phyloP scores from a whole-genome alignment of 495 filamentous ascomycete genomes.

The Aspergillus campestris region DNA sequence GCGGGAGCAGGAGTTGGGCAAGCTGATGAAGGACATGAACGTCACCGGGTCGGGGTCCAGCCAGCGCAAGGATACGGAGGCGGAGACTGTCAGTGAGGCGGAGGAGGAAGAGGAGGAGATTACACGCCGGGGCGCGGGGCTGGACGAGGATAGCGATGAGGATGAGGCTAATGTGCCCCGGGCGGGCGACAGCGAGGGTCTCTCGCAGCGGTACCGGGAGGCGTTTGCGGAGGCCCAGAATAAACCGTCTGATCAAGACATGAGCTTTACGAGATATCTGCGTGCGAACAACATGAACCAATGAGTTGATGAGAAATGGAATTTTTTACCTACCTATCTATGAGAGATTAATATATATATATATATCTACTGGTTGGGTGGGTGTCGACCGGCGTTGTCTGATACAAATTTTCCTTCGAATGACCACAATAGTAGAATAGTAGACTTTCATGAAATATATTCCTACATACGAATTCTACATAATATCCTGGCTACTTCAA shows the following conservation, averaged over 20 bases:
- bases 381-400: background rate
- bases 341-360: background rate
- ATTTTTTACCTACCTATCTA: background rate
- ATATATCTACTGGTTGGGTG: background rate
- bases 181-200: slow-evolving; percentile 31
- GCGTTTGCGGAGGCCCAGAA: slow-evolving; percentile 27
- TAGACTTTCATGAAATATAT: too few species aligned
- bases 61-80: slow-evolving; percentile 20
- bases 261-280: slow-evolving; percentile 43
- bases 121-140: slow-evolving; percentile 21
- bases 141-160: slow-evolving; percentile 25
- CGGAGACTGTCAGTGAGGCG: slow-evolving; percentile 45
- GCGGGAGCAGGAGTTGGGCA: slow-evolving; percentile 73
- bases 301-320: slow-evolving; percentile 4
- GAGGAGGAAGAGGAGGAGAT: slow-evolving; percentile 36
- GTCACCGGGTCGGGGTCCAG: slow-evolving; percentile 46
- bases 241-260: slow-evolving; percentile 29
- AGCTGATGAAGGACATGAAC: slow-evolving; percentile 91
- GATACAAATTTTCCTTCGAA: too few species aligned
- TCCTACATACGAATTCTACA: too few species aligned
- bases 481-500: too few species aligned
- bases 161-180: slow-evolving; percentile 24
- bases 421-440: too few species aligned
- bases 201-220: slow-evolving; percentile 37
- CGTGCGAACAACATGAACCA: slow-evolving; percentile 29